A percentile compares a stretch with the other conserved stretches of the same genome.
Evolutionary conservation across 441 rosid species (phyloP).

Genomic region (Isatis lusitanica): DNA sequence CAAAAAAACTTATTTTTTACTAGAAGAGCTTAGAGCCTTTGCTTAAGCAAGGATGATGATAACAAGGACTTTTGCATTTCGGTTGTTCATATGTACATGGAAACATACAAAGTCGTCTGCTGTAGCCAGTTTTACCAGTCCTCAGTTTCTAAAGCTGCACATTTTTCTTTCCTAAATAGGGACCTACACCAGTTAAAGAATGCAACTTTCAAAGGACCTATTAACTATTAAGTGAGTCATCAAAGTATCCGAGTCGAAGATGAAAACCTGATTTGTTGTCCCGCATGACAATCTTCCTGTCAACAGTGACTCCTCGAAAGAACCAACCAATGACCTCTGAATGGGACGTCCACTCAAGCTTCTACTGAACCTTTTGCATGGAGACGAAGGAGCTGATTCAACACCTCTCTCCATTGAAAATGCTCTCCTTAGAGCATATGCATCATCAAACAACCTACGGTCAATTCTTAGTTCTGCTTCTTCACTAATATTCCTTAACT

Average conservation of each 20-base stretch:
- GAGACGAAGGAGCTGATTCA: conserved; percentile 53
- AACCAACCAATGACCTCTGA: conserved; percentile 91
- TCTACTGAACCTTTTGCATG: conserved; percentile 53
- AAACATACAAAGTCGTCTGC: not conserved
- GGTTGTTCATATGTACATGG: conserved; percentile 1
- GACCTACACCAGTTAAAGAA: not conserved
- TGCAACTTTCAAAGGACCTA: not conserved
- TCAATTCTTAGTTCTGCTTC: conserved; percentile 45
- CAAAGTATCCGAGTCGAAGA: conserved; percentile 5
- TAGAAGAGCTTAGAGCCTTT: not conserved
- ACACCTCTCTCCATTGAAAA: conserved; percentile 60
- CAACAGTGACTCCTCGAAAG: conserved; percentile 91
- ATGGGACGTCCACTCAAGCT: conserved; percentile 77
- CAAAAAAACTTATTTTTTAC: not conserved
- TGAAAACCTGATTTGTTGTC: conserved; percentile 61
- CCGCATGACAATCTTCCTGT: conserved; percentile 83
- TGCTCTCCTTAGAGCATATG: conserved; percentile 50
- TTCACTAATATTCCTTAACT: conserved; percentile 42
- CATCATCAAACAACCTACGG: conserved; percentile 55
- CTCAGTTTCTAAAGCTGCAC: not conserved
- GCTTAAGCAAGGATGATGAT: not conserved
- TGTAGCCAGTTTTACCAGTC: conserved; percentile 7
- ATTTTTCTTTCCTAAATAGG: not conserved
- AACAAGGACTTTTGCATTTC: not conserved
- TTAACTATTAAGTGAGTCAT: not conserved